Evolutionary conservation across 306 rosid species (phyloP).

Genomic region (Echinosophora koreensis): DNA sequence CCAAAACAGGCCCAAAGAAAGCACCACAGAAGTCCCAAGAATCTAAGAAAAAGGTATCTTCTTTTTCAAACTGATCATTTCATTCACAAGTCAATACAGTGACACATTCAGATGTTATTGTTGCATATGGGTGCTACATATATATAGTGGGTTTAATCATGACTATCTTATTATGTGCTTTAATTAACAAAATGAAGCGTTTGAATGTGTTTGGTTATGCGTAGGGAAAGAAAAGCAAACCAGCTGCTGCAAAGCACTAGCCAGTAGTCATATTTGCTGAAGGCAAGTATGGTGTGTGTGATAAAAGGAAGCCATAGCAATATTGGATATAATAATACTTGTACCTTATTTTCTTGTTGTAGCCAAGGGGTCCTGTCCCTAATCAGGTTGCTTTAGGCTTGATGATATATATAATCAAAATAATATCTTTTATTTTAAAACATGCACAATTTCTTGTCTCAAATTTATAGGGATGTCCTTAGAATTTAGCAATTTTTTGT

Average conservation of each 20-base stretch:
- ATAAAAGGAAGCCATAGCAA: constrained; percentile 4
- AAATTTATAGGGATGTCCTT: background rate
- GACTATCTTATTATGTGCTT: background rate
- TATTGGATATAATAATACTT: background rate
- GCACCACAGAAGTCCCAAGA: constrained; percentile 65
- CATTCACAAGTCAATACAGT: background rate
- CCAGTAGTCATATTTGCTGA: constrained; percentile 41
- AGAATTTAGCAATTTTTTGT: background rate
- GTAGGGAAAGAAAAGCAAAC: constrained; percentile 78
- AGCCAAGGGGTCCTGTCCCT: background rate
- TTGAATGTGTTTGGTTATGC: constrained; percentile 14
- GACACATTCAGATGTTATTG: background rate
- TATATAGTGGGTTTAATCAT: background rate
- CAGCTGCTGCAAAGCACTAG: constrained; percentile 64
- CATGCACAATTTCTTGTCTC: background rate
- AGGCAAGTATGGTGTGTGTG: constrained; percentile 17
- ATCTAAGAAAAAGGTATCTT: constrained; percentile 71
- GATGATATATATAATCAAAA: constrained; percentile 32
- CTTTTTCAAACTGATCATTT: background rate
- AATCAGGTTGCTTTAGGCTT: constrained; percentile 25
- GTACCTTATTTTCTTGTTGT: constrained; percentile 14
- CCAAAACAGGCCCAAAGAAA: constrained; percentile 69
- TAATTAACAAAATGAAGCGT: background rate
- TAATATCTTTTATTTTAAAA: background rate
- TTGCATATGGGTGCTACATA: background rate